Evolutionary conservation across 768 basidiomycete genomes (phyloP).

Genomic region (Agrocybe chaxingu): DNA sequence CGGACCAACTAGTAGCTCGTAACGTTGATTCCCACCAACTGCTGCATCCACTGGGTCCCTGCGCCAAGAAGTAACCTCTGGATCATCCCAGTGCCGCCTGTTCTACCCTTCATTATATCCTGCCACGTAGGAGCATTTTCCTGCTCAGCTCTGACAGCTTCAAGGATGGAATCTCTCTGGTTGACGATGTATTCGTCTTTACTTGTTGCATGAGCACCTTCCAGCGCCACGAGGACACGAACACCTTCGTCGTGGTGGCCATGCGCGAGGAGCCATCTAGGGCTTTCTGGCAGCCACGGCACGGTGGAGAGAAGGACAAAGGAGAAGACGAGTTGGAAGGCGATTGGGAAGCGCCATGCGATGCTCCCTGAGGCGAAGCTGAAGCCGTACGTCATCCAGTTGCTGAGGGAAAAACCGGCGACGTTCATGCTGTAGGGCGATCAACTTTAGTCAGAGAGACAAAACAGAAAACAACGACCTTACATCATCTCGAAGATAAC

Average conservation of each 20-base stretch:
- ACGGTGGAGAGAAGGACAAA: conserved; percentile 39
- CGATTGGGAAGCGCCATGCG: conserved; percentile 49
- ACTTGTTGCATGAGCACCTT: conserved; percentile 32
- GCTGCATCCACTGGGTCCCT: conserved; percentile 52
- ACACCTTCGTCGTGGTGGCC: conserved; percentile 39
- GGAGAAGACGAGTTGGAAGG: conserved; percentile 47
- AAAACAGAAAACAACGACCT: conserved; percentile 3
- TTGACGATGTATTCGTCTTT: conserved; percentile 34
- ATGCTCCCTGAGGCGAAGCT: conserved; percentile 41
- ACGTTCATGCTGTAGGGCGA: conserved; percentile 39
- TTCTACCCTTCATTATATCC: conserved; percentile 37
- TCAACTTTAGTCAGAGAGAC: neutral
- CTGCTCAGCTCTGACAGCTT: conserved; percentile 40
- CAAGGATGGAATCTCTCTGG: conserved; percentile 39
- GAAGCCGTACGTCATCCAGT: conserved; percentile 54
- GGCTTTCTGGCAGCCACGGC: conserved; percentile 48
- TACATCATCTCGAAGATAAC: conserved; percentile 51
- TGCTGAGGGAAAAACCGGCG: conserved; percentile 47
- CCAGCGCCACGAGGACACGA: conserved; percentile 37
- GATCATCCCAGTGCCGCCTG: conserved; percentile 45
- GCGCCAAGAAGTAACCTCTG: conserved; percentile 39
- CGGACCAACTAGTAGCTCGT: conserved; percentile 45
- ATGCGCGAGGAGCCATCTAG: conserved; percentile 48
- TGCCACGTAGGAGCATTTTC: conserved; percentile 38
- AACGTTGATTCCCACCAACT: conserved; percentile 49